Evolutionary conservation across 768 basidiomycete species (phyloP).

Genomic region (Tulasnella sp.): DNA sequence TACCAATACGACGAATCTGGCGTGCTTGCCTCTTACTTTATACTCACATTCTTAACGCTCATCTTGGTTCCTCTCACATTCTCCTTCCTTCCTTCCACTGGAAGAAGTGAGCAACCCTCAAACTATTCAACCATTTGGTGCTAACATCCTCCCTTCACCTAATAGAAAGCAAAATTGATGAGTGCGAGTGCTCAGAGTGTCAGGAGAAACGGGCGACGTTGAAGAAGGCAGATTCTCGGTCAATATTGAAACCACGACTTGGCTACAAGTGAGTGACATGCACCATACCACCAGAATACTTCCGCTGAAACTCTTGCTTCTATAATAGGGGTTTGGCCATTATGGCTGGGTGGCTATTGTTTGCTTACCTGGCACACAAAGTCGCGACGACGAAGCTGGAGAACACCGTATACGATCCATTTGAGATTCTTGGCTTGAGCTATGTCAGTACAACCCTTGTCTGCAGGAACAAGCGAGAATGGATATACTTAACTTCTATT

Average conservation of each 20-base stretch:
- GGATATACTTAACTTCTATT: background rate
- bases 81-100: constrained; percentile 24
- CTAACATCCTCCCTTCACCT: constrained; percentile 2
- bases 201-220: constrained; percentile 41
- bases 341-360: constrained; percentile 59
- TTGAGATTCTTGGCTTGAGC: constrained; percentile 77
- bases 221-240: constrained; percentile 35
- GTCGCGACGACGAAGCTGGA: constrained; percentile 46
- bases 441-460: too few relatives aligned
- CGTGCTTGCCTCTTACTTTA: constrained; percentile 81
- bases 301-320: too few relatives aligned
- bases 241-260: constrained; percentile 39
- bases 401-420: constrained; percentile 80
- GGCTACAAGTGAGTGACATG: constrained; percentile 39
- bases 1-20: constrained; percentile 66
- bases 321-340: constrained; percentile 53
- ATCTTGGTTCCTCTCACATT: constrained; percentile 69
- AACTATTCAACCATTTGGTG: background rate
- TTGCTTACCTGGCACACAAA: constrained; percentile 58
- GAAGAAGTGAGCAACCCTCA: constrained; percentile 9
- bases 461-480: too few relatives aligned
- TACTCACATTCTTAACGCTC: constrained; percentile 80
- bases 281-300: constrained; percentile 11
- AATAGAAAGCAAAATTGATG: constrained; percentile 33
- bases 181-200: constrained; percentile 57